Base-by-base conservation (phyloP, 2,329 filamentous ascomycete genomes). In the Verruconis gallopava region DNA sequence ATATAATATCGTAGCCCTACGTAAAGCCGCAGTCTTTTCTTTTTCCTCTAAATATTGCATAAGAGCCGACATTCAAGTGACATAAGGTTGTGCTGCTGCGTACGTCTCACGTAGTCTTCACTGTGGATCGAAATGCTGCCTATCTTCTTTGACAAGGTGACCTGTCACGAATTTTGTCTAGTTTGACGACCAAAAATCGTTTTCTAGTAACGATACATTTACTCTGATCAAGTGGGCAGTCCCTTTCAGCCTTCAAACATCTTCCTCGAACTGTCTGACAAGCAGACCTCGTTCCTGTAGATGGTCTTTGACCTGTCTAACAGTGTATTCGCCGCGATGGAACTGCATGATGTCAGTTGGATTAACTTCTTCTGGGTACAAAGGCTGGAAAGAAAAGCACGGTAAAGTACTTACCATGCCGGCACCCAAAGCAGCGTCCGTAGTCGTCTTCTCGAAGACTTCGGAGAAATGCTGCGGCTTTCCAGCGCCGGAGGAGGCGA, bases 301-400 rank as follows among this genome's bases (percentile, higher is more conserved):
- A 55, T 83, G 74, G 45, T 93, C 81, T 64, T 98, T 98, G 37
- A 98, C 91, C 55, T 96, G 79, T 59, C 78, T 79, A 13, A 98
- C 89, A 0, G 88, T 94, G 62, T 89, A 98, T 66, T 98, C 89
- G 28, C 81, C 85, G 38, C 91, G 71, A 65, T 98, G 91, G 63
- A 98, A 98, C 73, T 77, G 39, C n/a, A 11, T 1, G 3, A 2
- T 5, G 21, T 47, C 53, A 43, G 54, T 47, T 33, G n/a, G n/a
- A n/a, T n/a, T n/a, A n/a, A 45, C 30, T 28, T 4, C 15, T 6
- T 25, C 2, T 34, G 38, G 32, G 5, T 19, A 28, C 3, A 25
- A 12, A 19, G 4, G 32, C 12, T 33, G 3, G 12, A n/a, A 5
- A 44, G 3, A 21, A 38, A 13, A 6, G n/a, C n/a, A n/a, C 15